Conservation (phyloP, 345 rosid species). For the Linum trigynum region DNA sequence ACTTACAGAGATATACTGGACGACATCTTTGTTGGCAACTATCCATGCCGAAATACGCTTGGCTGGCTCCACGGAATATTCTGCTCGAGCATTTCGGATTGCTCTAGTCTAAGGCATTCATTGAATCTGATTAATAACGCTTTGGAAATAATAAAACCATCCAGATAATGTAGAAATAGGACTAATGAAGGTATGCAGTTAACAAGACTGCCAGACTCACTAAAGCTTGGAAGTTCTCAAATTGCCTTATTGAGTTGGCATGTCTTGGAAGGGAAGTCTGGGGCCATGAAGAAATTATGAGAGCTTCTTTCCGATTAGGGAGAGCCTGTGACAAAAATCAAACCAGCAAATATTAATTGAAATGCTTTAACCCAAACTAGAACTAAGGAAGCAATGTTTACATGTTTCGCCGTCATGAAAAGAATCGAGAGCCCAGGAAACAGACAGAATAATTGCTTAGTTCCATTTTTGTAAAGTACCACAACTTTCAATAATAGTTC, state of each 20-base stretch:
- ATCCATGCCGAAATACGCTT: slow-evolving; percentile 88
- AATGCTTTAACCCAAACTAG: neutral
- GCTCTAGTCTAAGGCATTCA: slow-evolving; percentile 59
- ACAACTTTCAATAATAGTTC: no score
- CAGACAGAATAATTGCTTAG: no score
- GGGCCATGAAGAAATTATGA: slow-evolving; percentile 87
- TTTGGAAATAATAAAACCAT: neutral
- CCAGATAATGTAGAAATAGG: neutral
- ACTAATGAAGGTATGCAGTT: neutral
- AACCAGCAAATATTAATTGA: neutral
- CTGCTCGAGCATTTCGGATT: slow-evolving; percentile 90
- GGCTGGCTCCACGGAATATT: slow-evolving; percentile 93
- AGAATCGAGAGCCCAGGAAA: no score
- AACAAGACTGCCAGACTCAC: slow-evolving; percentile 34
- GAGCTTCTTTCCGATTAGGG: slow-evolving; percentile 63
- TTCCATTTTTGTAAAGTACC: no score
- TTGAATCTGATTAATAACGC: slow-evolving; percentile 3
- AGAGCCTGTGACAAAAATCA: slow-evolving; percentile 50
- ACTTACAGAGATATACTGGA: slow-evolving; percentile 76
- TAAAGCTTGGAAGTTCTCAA: slow-evolving; percentile 82
- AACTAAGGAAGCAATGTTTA: neutral
- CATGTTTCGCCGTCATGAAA: neutral
- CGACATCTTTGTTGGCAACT: slow-evolving; percentile 73
- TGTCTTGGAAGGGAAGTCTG: slow-evolving; percentile 62
- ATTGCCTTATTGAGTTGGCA: slow-evolving; percentile 48